phyloP scores from a whole-genome alignment of 2,329 filamentous ascomycete genomes.

The Aspergillus quadrilineatus region DNA sequence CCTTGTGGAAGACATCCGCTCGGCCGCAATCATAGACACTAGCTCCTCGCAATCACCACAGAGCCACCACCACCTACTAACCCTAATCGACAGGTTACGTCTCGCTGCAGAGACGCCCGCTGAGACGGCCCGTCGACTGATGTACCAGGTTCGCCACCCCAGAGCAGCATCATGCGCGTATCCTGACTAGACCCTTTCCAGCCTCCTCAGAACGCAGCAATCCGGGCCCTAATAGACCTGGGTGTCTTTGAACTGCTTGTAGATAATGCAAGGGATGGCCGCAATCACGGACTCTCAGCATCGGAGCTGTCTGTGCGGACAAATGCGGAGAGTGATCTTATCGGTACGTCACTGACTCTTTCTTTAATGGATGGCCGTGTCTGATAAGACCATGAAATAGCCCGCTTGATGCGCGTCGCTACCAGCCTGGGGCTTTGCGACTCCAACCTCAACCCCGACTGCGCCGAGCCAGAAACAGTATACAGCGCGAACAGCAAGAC shows the following conservation, averaged over 20 bases:
- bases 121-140: slow-evolving; percentile 33
- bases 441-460: slow-evolving; percentile 20
- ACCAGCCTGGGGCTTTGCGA: slow-evolving; percentile 28
- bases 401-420: slow-evolving; percentile 34
- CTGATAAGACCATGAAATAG: slow-evolving; percentile 13
- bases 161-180: background rate
- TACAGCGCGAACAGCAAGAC: slow-evolving; percentile 31
- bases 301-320: slow-evolving; percentile 28
- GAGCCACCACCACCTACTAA: slow-evolving; percentile 29
- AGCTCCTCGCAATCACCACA: slow-evolving; percentile 18
- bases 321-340: slow-evolving; percentile 30
- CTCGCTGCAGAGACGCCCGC: slow-evolving; percentile 32
- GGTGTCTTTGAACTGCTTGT: slow-evolving; percentile 30
- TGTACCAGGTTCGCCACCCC: slow-evolving; percentile 32
- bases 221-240: slow-evolving; percentile 32
- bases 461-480: no score
- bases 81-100: slow-evolving; percentile 29
- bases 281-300: slow-evolving; percentile 24
- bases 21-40: slow-evolving; percentile 19
- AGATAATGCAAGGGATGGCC: slow-evolving; percentile 16
- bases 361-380: no score
- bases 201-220: slow-evolving; percentile 36
- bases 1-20: background rate
- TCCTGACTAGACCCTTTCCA: slow-evolving; percentile 11
- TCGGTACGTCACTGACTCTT: slow-evolving; percentile 23